Percentiles rank a stretch among this genome's conserved stretches.
Conservation (phyloP, 129 eudicot species). For the Dittrichia graveolens region DNA sequence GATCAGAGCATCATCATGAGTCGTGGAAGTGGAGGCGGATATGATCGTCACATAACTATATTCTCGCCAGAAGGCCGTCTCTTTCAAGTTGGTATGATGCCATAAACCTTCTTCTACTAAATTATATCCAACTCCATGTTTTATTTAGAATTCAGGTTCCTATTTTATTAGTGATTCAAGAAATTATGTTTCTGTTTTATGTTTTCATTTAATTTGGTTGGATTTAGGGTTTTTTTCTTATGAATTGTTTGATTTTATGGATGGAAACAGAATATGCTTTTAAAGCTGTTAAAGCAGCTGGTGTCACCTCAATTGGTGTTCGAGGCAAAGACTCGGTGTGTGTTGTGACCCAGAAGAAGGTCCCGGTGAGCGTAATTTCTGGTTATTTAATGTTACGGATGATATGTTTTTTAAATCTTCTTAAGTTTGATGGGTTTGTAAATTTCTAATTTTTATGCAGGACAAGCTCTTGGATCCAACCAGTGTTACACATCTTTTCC, state of each 20-base stretch:
- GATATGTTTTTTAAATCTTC: neutral
- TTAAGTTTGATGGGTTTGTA: constrained; percentile 2
- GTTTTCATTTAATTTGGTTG: neutral
- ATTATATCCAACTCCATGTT: neutral
- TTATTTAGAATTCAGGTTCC: neutral
- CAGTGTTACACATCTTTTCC: constrained; percentile 88
- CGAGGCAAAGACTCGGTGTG: constrained; percentile 94
- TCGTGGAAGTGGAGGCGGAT: constrained; percentile 97
- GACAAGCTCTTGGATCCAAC: constrained; percentile 97
- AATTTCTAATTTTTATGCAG: constrained; percentile 36
- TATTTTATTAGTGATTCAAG: neutral
- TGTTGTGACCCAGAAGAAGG: constrained; percentile 97
- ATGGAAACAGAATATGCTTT: constrained; percentile 75
- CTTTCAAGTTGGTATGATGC: constrained; percentile 83
- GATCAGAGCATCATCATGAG: constrained; percentile 50
- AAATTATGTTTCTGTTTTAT: neutral
- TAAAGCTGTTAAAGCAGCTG: constrained; percentile 93
- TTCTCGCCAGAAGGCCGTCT: constrained; percentile 99
- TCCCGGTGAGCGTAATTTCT: constrained; percentile 61
- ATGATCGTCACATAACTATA: constrained; percentile 95
- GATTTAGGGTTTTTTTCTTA: constrained; percentile 19
- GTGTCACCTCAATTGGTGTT: constrained; percentile 89
- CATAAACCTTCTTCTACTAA: neutral
- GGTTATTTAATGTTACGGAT: neutral
- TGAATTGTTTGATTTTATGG: constrained; percentile 21